phyloP scores from a whole-genome alignment of 2,329 filamentous ascomycete species.

The Xenosphaeropsis pyriputrescens region DNA sequence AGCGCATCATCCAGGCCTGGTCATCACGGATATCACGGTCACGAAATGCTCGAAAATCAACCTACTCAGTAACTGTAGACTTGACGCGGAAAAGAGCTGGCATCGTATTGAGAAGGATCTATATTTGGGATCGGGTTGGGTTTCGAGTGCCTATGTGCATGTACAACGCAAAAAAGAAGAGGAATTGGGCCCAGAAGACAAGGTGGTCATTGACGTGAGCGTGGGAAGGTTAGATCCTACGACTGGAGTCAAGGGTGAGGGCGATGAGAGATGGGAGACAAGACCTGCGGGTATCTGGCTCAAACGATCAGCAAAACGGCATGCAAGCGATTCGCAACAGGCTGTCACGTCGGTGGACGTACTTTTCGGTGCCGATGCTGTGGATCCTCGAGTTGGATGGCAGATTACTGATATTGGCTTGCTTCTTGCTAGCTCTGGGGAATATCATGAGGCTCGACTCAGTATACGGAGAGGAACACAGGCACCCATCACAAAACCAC shows the following conservation, averaged over 20 bases:
- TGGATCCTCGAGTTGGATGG: slow-evolving; percentile 82
- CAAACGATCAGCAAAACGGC: slow-evolving; percentile 29
- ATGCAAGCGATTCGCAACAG: slow-evolving; percentile 26
- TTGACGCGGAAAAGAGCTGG: slow-evolving; percentile 39
- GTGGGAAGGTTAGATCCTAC: slow-evolving; percentile 46
- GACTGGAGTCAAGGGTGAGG: slow-evolving; percentile 31
- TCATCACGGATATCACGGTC: slow-evolving; percentile 57
- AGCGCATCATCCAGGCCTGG: slow-evolving; percentile 50
- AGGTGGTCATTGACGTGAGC: slow-evolving; percentile 49
- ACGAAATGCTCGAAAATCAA: slow-evolving; percentile 49
- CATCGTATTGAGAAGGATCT: slow-evolving; percentile 59
- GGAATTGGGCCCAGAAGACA: slow-evolving; percentile 45
- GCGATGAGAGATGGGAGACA: slow-evolving; percentile 48
- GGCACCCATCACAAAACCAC: slow-evolving; percentile 48
- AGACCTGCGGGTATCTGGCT: slow-evolving; percentile 56
- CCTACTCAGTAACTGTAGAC: slow-evolving; percentile 40
- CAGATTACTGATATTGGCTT: slow-evolving; percentile 60
- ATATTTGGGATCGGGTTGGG: slow-evolving; percentile 48
- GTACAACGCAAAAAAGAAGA: slow-evolving; percentile 57
- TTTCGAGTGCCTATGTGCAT: slow-evolving; percentile 51
- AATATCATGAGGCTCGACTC: slow-evolving; percentile 56
- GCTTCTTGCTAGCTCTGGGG: slow-evolving; percentile 47
- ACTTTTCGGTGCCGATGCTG: slow-evolving; percentile 60
- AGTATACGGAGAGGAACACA: slow-evolving; percentile 63
- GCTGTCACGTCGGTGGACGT: slow-evolving; percentile 56